Conservation (phyloP, 805 yeast genomes). For the Sporopachydermia quercuum region DNA sequence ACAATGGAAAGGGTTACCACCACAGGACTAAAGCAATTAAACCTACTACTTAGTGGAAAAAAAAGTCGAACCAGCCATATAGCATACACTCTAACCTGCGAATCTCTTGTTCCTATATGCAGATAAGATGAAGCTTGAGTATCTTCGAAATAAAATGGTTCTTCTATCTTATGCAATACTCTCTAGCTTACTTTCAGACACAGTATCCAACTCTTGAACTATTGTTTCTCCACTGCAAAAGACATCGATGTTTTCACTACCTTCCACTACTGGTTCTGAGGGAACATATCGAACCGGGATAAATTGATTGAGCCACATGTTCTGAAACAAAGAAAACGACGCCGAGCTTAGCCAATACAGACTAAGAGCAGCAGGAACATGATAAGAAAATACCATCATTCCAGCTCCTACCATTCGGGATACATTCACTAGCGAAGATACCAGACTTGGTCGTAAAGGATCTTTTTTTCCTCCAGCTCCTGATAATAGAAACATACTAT, state of each 20-base stretch:
- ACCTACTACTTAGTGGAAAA: too few relatives aligned
- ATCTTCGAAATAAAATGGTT: too few relatives aligned
- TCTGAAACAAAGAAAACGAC: slow-evolving; percentile 60
- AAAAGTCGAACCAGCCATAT: too few relatives aligned
- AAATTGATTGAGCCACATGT: slow-evolving; percentile 47
- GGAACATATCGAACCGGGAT: slow-evolving; percentile 46
- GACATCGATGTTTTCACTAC: background rate
- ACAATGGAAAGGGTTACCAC: too few relatives aligned
- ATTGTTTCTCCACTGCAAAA: background rate
- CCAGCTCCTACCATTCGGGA: slow-evolving; percentile 65
- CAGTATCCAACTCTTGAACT: too few relatives aligned
- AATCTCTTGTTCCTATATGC: too few relatives aligned
- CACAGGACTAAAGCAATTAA: too few relatives aligned
- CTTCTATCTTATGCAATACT: too few relatives aligned
- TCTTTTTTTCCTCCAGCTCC: slow-evolving; percentile 18
- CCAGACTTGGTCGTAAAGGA: slow-evolving; percentile 15
- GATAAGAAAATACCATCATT: slow-evolving; percentile 71
- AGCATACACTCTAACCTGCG: too few relatives aligned
- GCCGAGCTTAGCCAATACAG: slow-evolving; percentile 90
- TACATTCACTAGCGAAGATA: slow-evolving; percentile 36
- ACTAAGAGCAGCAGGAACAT: slow-evolving; percentile 71
- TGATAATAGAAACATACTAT: slow-evolving; percentile 33
- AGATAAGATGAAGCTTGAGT: too few relatives aligned
- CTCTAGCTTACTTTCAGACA: too few relatives aligned
- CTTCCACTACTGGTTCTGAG: slow-evolving; percentile 6